Percentiles rank a stretch among this genome's conserved stretches.
Evolutionary conservation across 805 yeast genomes (phyloP).

Genomic region (Lachancea mirantina): DNA sequence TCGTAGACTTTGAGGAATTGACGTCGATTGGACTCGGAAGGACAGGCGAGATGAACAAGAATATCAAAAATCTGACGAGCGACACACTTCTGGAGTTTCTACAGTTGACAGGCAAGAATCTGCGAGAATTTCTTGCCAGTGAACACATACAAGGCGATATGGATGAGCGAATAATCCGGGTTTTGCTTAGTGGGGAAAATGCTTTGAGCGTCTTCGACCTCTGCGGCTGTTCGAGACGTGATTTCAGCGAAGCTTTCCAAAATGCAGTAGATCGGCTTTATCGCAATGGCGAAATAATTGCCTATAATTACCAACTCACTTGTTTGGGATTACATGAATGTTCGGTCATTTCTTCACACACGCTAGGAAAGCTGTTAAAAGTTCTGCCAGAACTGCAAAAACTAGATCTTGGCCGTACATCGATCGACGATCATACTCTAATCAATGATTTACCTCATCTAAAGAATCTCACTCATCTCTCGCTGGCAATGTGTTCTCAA

Average conservation of each 20-base stretch:
- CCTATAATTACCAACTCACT: conserved; percentile 27
- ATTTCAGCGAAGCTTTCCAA: conserved; percentile 54
- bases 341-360: conserved; percentile 59
- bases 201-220: conserved; percentile 67
- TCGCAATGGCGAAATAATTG: conserved; percentile 23
- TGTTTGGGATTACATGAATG: conserved; percentile 80
- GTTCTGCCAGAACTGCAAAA: conserved; percentile 58
- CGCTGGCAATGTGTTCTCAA: conserved; percentile 57
- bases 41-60: conserved; percentile 82
- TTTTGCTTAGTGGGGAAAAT: conserved; percentile 27
- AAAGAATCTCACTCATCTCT: conserved; percentile 64
- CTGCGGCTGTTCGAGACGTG: conserved; percentile 74
- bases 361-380: conserved; percentile 37
- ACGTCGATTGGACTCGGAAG: conserved; percentile 87
- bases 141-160: conserved; percentile 84
- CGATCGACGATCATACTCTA: conserved; percentile 58
- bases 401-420: conserved; percentile 76
- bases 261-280: conserved; percentile 25
- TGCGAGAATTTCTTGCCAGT: conserved; percentile 72
- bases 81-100: conserved; percentile 61
- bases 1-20: conserved; percentile 80
- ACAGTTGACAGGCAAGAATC: conserved; percentile 48
- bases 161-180: conserved; percentile 39
- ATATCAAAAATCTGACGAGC: conserved; percentile 83
- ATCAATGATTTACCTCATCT: conserved; percentile 44